Base-by-base conservation (phyloP, 2,329 filamentous ascomycete genomes). In the Xylariaceae sp. region DNA sequence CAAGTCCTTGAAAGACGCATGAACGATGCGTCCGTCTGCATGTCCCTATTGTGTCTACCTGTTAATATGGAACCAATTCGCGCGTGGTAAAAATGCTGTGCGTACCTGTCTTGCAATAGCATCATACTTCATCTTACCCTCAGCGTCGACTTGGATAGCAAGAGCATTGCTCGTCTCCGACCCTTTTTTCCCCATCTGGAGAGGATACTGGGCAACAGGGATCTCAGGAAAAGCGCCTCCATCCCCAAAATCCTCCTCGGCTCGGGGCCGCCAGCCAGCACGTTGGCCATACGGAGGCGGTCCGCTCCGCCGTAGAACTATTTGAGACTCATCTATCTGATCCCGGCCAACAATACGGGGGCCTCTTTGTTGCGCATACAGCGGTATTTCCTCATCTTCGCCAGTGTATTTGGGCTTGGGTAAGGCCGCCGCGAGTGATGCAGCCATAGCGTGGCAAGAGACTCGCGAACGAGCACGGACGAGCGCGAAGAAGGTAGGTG, bases 211-310 rank as follows among this genome's bases (percentile, higher is more conserved):
- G 49, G 93, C 94, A 55, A 97, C 86, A 11, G 90, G 87, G 34
- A 97, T 87, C 76, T 97, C 93, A 44, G 94, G 94, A 72, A 97
- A 99, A 55, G 93, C 92, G 68, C 94, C 94, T 64, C 94, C 94
- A 79, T 97, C 92, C 68, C 90, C 92, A 76, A 92, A 99, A 74
- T 99, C 94, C 72, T 97, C 92, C 64, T 89, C 85, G 47, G 82
- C 82, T 70, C 93, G 88, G 37, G 94, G 94, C 65, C 94, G 86
- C 94, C 94, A 99, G 83, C 89, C 90, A 73, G 85, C 76, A 70
- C 94, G 88, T 73, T 92, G 87, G 53, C 90, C 90, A 68, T 97
- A 99, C 0, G 91, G 81, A 8, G 94, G 94, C 60, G 92, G 92
- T 15, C 92, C 92, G 59, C 84, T 82, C 77, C 87, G 88, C 83